Percentiles rank a stretch among this genome's conserved stretches.
Conservation (phyloP, 1,139 yeast genomes). For the Diutina siamensis region DNA sequence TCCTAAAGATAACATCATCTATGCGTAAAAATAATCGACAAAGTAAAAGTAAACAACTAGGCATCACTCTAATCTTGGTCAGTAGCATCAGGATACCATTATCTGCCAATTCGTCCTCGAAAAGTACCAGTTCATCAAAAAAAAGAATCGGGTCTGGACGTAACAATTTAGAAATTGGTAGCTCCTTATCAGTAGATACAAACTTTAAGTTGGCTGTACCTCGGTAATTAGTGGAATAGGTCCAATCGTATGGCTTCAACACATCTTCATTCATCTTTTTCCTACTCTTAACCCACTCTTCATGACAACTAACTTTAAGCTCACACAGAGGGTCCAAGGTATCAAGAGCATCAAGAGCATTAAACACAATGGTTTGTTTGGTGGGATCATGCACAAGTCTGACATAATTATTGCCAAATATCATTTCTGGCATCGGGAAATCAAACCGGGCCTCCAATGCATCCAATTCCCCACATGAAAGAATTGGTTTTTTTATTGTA, state of each 20-base stretch:
- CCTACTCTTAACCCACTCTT: slow-evolving; percentile 55
- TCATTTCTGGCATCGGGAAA: slow-evolving; percentile 94
- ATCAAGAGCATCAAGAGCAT: slow-evolving; percentile 72
- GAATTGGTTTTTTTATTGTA: slow-evolving; percentile 66
- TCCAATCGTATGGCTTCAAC: slow-evolving; percentile 87
- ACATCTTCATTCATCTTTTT: slow-evolving; percentile 23
- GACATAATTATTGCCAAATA: slow-evolving; percentile 82
- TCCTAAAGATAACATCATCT: slow-evolving; percentile 76
- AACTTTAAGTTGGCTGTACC: slow-evolving; percentile 32
- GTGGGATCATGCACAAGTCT: slow-evolving; percentile 26
- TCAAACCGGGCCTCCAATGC: slow-evolving; percentile 44
- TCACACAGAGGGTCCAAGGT: slow-evolving; percentile 36
- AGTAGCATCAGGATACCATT: slow-evolving; percentile 78
- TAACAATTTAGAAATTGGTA: slow-evolving; percentile 62
- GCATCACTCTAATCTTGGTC: slow-evolving; percentile 84
- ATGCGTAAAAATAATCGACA: slow-evolving; percentile 77
- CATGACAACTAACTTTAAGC: slow-evolving; percentile 69
- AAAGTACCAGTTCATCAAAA: slow-evolving; percentile 79
- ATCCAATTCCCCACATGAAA: slow-evolving; percentile 67
- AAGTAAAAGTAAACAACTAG: slow-evolving; percentile 58
- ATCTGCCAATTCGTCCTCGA: slow-evolving; percentile 93
- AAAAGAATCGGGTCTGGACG: slow-evolving; percentile 79
- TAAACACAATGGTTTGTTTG: slow-evolving; percentile 39
- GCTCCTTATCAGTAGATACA: slow-evolving; percentile 17
- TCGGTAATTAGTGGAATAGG: slow-evolving; percentile 69